Base-by-base conservation (phyloP, 2,329 filamentous ascomycete genomes). In the Penicillium corylophilum region DNA sequence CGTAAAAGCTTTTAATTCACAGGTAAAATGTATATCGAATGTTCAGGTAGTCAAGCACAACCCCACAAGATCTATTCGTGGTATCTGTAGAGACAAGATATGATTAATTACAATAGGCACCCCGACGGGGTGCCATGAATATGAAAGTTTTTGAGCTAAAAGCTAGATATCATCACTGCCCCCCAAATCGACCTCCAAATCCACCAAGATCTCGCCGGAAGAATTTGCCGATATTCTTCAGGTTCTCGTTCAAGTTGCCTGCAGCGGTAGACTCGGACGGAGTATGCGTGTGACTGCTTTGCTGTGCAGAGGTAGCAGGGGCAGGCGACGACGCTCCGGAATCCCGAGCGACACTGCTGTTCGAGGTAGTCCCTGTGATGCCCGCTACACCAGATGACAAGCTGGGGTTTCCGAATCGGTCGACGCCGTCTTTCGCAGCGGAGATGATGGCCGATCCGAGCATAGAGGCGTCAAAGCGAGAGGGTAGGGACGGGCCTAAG, bases 191-290 rank as follows among this genome's bases (percentile, higher is more conserved):
- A 10, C 82, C 83, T 2, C 88, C 87, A 57, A 93, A 81, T 2
- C 86, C 84, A 26, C 89, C 88, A 57, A 93, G 86, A 75, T 96
- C 93, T 57, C 93, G 79, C 56, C 88, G 85, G 77, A 97, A 97
- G 75, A 97, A 96, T 74, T 95, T 96, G 22, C 93, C 93, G 73
- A 99, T 89, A 70, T 90, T 96, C 76, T 90, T 92, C 72, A 97
- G 70, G 72, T 96, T 96, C 73, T 95, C 92, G 68, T 96, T 95
- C 58, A 96, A 82, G 46, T 88, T 90, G 7, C 82, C 83, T 64
- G 87, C 84, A 48, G 83, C 64, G 36, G 60, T 62, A 29, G 59
- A 57, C 47, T 67, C 59, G 8, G 56, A 56, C 48, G 64, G 55
- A 43, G 56, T 54, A 26, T 61, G 50, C 39, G 59, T 41, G 56